phyloP scores from a whole-genome alignment of 164 flowering plant genomes.

The Umbilicus rupestris region DNA sequence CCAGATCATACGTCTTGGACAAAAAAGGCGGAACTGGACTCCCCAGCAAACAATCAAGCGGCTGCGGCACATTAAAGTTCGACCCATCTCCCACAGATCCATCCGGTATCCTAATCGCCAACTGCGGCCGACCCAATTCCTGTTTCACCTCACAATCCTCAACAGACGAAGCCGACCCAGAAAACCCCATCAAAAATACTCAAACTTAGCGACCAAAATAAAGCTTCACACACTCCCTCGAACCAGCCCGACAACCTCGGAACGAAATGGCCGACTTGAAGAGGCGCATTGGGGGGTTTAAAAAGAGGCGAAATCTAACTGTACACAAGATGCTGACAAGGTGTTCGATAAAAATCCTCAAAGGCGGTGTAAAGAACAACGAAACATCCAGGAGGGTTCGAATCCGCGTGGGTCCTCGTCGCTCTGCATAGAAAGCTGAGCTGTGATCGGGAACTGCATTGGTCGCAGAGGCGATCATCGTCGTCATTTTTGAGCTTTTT shows the following conservation, averaged over 20 bases:
- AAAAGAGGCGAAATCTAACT: not conserved
- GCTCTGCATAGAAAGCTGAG: not conserved
- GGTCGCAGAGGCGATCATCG: not conserved
- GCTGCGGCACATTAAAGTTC: conserved; percentile 28
- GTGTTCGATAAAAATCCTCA: conserved; percentile 2
- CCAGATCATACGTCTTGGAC: conserved; percentile 68
- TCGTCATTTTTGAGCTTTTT: not conserved
- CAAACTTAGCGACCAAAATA: no score
- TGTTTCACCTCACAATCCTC: no score
- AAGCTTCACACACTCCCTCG: not conserved
- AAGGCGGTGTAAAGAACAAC: not conserved
- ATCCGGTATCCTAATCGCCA: no score
- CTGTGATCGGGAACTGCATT: not conserved
- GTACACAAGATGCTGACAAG: not conserved
- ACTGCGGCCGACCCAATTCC: no score
- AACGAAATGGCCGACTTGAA: not conserved
- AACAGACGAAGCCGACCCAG: no score
- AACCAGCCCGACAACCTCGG: no score
- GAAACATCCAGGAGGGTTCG: not conserved
- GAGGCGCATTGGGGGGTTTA: not conserved
- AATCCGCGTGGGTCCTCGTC: not conserved
- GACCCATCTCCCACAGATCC: no score
- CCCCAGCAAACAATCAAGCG: conserved; percentile 42
- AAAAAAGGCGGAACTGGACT: conserved; percentile 65
- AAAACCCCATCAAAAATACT: no score